Percentiles rank a stretch among this genome's conserved stretches.
Conservation (phyloP, 2,329 filamentous ascomycete genomes). For the Aspergillus thermomutatus region DNA sequence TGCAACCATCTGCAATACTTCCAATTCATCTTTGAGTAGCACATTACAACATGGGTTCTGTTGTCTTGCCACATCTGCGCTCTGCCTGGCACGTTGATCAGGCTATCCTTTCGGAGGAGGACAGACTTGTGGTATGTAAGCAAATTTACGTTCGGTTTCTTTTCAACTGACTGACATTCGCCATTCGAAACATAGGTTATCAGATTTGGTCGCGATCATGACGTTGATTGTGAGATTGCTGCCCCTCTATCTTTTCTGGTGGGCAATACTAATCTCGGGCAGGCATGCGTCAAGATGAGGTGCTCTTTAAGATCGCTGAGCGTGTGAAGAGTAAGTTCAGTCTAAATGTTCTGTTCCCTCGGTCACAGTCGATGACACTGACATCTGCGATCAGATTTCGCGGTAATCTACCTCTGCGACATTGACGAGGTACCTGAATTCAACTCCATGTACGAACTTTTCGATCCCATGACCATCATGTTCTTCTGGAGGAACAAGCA, state of each 20-base stretch:
- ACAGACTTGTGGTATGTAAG: constrained; percentile 59
- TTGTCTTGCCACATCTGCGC: constrained; percentile 84
- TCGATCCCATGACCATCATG: constrained; percentile 88
- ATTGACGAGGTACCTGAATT: constrained; percentile 88
- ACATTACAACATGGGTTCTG: constrained; percentile 63
- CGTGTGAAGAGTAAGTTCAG: constrained; percentile 66
- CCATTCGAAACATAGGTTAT: constrained; percentile 60
- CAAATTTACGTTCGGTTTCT: background rate
- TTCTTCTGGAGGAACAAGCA: constrained; percentile 74
- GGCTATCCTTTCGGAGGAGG: constrained; percentile 85
- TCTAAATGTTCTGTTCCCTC: background rate
- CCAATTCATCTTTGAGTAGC: background rate
- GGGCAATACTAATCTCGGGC: constrained; percentile 16
- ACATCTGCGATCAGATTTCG: constrained; percentile 30
- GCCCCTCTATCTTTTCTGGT: background rate
- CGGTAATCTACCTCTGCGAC: constrained; percentile 85
- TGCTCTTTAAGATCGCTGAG: constrained; percentile 91
- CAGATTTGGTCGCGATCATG: constrained; percentile 83
- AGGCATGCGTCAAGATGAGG: constrained; percentile 79
- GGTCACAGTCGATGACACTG: background rate
- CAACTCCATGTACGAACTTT: constrained; percentile 91
- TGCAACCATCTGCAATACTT: background rate
- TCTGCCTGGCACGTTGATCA: constrained; percentile 99
- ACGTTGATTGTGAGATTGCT: constrained; percentile 60
- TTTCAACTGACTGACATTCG: background rate